Evolutionary conservation across 495 filamentous ascomycete species (phyloP).

Genomic region (Podospora australis): DNA sequence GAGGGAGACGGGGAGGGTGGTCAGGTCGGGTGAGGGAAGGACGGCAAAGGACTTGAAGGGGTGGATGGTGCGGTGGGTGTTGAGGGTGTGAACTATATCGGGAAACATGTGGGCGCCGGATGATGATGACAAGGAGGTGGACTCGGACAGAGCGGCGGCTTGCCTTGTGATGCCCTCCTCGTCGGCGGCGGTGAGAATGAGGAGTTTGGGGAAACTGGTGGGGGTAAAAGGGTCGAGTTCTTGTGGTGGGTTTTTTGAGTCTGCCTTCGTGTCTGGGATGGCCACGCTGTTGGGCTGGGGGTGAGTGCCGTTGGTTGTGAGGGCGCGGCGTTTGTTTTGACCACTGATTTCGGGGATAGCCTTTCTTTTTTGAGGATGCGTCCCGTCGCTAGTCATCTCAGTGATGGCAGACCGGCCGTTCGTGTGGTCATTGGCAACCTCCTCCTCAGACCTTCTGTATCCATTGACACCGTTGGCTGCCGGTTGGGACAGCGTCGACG

Average conservation of each 20-base stretch:
- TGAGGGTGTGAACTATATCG: slow-evolving; percentile 27
- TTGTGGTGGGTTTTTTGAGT: too few relatives aligned
- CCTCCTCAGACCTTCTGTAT: too few relatives aligned
- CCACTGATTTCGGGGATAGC: too few relatives aligned
- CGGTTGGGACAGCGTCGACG: too few relatives aligned
- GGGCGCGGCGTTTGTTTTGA: too few relatives aligned
- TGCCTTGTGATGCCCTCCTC: background rate
- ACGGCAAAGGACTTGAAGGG: slow-evolving; percentile 4
- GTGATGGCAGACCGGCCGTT: too few relatives aligned
- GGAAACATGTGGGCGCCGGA: slow-evolving; percentile 7
- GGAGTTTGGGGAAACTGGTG: background rate
- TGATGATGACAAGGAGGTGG: background rate
- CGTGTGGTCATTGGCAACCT: too few relatives aligned
- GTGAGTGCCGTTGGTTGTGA: slow-evolving; percentile 1
- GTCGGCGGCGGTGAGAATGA: background rate
- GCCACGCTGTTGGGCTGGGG: background rate
- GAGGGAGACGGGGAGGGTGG: background rate
- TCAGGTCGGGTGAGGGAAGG: background rate
- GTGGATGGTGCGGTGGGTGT: slow-evolving; percentile 20
- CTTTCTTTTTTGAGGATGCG: too few relatives aligned
- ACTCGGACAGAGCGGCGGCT: background rate
- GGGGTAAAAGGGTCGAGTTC: too few relatives aligned
- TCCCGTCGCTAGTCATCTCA: too few relatives aligned
- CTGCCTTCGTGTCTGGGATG: too few relatives aligned
- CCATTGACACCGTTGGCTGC: too few relatives aligned